Base-by-base conservation (phyloP, 2,329 filamentous ascomycete species). In the Cryphonectria naterciae region DNA sequence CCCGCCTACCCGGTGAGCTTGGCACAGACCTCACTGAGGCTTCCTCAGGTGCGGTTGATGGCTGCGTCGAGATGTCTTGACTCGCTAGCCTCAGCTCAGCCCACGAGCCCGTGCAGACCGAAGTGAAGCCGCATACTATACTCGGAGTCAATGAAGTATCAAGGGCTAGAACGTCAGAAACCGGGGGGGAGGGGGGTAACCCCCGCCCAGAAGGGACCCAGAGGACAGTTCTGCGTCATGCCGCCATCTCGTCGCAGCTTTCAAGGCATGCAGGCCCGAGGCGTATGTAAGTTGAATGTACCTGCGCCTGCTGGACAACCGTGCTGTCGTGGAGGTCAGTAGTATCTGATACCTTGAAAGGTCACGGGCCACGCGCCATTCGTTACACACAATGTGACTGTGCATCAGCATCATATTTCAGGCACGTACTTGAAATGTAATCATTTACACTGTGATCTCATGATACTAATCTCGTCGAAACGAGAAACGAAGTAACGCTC, bases 21-120 rank as follows among this genome's bases (percentile, higher is more conserved):
- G 43, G 28, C 41, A 62, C 37, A 69, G 67, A 56, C 69, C 49
- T 49, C 54, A 15, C 32, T n/a, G 37, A 49, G 41, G 28, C 8
- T 54, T 39, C n/a, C 35, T 32, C 32, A n/a, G 46, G 56, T 25
- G 64, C 64, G 64, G 56, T 65, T 65, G 64, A 65, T 65, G 64
- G 64, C 56, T 65, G 64, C 46, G 32, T 56, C 37, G 25, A 65
- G 46, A 37, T 35, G 22, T 32, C 46, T 65, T 65, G 64, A 65
- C 64, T 65, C 64, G 64, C 15, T 19, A 41, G 46, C 28, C 41
- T 37, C 46, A 32, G 25, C 39, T 32, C 41, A 15, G 61, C 61
- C 25, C 35, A 43, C 54, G 54, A 58, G 54, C 54, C 25, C 54
- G 35, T 61, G 13, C 13, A 17, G 17, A 8, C 43, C 46, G 43